A percentile compares a stretch with the other conserved stretches of the same genome.
Evolutionary conservation across 345 rosid species (phyloP).

Genomic region (Fremontodendron californicum): DNA sequence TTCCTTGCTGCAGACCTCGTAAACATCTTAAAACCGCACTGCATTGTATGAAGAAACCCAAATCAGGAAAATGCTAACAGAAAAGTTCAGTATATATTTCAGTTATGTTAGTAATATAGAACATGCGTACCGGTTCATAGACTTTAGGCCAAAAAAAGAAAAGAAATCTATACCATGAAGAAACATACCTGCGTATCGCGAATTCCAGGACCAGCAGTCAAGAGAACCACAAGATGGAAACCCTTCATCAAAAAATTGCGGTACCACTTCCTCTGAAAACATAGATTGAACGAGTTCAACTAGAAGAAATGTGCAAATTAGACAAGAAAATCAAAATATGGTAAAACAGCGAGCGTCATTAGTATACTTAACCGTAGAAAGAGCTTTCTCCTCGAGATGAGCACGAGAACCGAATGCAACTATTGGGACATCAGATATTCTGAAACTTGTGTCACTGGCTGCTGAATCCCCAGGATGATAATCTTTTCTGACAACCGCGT

Average conservation of each 20-base stretch:
- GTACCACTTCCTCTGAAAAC: constrained; percentile 92
- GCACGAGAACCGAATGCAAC: constrained; percentile 98
- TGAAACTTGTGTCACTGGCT: constrained; percentile 33
- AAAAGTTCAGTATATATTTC: neutral
- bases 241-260: constrained; percentile 98
- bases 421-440: constrained; percentile 66
- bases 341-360: neutral
- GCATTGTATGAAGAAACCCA: constrained; percentile 20
- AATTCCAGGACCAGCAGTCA: constrained; percentile 92
- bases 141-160: neutral
- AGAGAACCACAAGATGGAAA: constrained; percentile 83
- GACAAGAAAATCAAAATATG: neutral
- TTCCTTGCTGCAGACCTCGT: constrained; percentile 95
- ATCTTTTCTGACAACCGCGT: constrained; percentile 64
- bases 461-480: constrained; percentile 41
- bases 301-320: constrained; percentile 10
- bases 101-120: neutral
- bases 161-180: neutral
- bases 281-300: constrained; percentile 20
- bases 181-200: constrained; percentile 88
- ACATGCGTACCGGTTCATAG: neutral
- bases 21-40: constrained; percentile 99
- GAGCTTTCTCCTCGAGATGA: constrained; percentile 93
- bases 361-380: constrained; percentile 73
- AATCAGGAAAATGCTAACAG: neutral